Conservation (phyloP, 257 asterid genomes). For the Orobanche coerulescens region DNA sequence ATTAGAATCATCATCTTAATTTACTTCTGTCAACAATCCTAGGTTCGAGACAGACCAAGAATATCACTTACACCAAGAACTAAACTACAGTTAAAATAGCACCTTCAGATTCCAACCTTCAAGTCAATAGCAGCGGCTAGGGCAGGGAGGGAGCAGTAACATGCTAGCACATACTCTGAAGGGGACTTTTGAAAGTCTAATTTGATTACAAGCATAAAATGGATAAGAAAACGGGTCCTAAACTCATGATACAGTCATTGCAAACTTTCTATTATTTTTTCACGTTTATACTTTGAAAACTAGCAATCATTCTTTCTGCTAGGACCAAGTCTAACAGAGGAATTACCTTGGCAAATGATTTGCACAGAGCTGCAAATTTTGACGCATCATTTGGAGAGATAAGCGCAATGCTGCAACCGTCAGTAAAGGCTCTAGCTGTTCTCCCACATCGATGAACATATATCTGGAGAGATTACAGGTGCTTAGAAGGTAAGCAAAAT, state of each 20-base stretch:
- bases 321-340: conserved; percentile 7
- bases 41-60: neutral
- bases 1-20: neutral
- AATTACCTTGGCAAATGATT: conserved; percentile 77
- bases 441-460: conserved; percentile 97
- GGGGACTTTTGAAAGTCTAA: neutral
- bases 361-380: conserved; percentile 80
- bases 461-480: conserved; percentile 34
- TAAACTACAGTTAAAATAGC: neutral
- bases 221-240: neutral
- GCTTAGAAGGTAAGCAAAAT: conserved; percentile 2
- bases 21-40: neutral
- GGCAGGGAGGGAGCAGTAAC: neutral
- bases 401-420: conserved; percentile 94
- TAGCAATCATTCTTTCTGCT: conserved; percentile 7
- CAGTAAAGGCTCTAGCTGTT: conserved; percentile 93
- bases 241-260: conserved; percentile 4
- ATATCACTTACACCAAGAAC: neutral
- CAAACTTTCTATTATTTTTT: neutral
- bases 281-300: conserved; percentile 1
- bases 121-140: neutral
- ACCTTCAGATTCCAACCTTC: neutral
- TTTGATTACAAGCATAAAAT: conserved; percentile 5
- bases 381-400: conserved; percentile 85
- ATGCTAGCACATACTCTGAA: neutral